These are phyloP conservation scores for Juglanconis oblonga DNA, from an alignment of 2,329 filamentous ascomycete genomes.

Conservation along the genomic window DNA sequence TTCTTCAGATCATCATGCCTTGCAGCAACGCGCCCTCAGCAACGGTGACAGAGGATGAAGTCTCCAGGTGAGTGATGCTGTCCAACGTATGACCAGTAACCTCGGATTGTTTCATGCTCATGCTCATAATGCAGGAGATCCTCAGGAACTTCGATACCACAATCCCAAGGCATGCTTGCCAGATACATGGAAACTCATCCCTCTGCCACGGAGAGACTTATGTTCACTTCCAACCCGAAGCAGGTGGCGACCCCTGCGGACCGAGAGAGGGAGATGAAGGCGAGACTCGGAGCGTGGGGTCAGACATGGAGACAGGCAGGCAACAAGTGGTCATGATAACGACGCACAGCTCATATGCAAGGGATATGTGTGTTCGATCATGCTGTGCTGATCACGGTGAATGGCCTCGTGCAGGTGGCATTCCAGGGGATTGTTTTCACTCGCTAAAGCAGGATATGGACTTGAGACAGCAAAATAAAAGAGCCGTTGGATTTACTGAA, in stretches of 20 bases:
- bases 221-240: neutral
- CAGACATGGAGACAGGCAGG: neutral
- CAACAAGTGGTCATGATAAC: neutral
- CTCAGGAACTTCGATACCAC: neutral
- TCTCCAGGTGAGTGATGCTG: neutral
- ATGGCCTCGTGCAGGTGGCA: slow-evolving; percentile 1
- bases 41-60: neutral
- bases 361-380: neutral
- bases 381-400: neutral
- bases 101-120: neutral
- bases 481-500: too few relatives aligned
- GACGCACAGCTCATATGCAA: too few relatives aligned
- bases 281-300: slow-evolving; percentile 1
- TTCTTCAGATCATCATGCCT: neutral
- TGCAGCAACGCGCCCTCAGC: neutral
- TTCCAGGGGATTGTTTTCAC: too few relatives aligned
- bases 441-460: too few relatives aligned
- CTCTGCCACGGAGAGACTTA: neutral
- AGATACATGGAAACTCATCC: neutral
- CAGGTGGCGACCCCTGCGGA: neutral
- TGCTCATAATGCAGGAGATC: neutral
- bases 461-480: too few relatives aligned
- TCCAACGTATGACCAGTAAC: neutral
- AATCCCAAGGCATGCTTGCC: neutral
- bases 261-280: slow-evolving; percentile 1